Evolutionary conservation across 78 protist species (phyloP).

Genomic region (Pigoraptor vietnamica): DNA sequence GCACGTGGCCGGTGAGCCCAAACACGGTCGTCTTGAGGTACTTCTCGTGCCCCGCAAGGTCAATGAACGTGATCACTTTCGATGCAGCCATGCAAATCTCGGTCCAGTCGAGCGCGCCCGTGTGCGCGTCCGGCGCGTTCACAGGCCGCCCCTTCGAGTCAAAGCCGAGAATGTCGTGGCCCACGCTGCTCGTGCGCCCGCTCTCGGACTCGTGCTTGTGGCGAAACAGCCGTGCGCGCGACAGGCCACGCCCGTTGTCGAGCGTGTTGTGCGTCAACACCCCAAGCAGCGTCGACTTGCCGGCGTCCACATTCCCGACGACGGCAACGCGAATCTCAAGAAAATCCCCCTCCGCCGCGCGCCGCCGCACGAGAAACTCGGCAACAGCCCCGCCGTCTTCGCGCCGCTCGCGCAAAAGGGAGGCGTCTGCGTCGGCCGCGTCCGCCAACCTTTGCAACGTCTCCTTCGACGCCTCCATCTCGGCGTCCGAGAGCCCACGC

Average conservation of each 20-base stretch:
- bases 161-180: slow-evolving; percentile 78
- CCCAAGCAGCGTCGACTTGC: slow-evolving; percentile 70
- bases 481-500: slow-evolving; percentile 25
- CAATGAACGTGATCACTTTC: slow-evolving; percentile 35
- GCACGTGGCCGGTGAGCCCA: slow-evolving; percentile 86
- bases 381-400: neutral
- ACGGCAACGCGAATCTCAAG: slow-evolving; percentile 1
- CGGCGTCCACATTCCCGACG: neutral
- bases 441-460: slow-evolving; percentile 42
- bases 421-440: neutral
- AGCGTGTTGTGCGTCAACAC: slow-evolving; percentile 75
- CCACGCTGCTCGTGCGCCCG: slow-evolving; percentile 80
- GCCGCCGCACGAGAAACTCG: neutral
- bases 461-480: slow-evolving; percentile 21
- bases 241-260: slow-evolving; percentile 89
- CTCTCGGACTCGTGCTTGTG: slow-evolving; percentile 85
- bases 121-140: slow-evolving; percentile 4
- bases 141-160: slow-evolving; percentile 55
- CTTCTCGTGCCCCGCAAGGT: slow-evolving; percentile 86
- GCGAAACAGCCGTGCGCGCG: slow-evolving; percentile 68
- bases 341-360: neutral
- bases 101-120: slow-evolving; percentile 5
- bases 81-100: slow-evolving; percentile 40
- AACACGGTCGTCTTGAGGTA: slow-evolving; percentile 88
- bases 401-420: neutral